Percentiles rank a stretch among this genome's conserved stretches.
Conservation (phyloP, 352 stramenopile genomes). For the Phytophthora crassamura region DNA sequence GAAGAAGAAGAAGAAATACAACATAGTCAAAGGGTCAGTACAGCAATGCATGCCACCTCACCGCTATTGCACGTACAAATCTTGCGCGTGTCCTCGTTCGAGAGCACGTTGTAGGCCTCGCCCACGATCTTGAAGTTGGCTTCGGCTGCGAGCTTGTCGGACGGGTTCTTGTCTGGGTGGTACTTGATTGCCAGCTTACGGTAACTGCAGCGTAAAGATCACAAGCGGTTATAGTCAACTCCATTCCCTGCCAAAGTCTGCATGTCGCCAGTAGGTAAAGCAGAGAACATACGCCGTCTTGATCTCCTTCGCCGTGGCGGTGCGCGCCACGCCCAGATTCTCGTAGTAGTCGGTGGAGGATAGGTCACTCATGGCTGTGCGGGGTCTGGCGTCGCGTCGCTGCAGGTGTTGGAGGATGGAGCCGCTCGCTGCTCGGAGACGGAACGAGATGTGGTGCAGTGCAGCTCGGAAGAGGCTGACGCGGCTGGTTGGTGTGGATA, state of each 20-base stretch:
- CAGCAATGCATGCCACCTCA: neutral
- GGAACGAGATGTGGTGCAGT: slow-evolving; percentile 14
- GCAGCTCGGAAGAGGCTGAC: slow-evolving; percentile 22
- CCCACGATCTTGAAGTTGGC: slow-evolving; percentile 95
- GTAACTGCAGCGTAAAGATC: slow-evolving; percentile 59
- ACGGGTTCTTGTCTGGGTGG: slow-evolving; percentile 93
- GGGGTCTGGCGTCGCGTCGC: neutral
- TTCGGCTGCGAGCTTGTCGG: slow-evolving; percentile 83
- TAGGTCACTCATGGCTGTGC: slow-evolving; percentile 50
- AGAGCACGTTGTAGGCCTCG: slow-evolving; percentile 95
- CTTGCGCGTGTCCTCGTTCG: slow-evolving; percentile 88
- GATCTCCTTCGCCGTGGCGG: slow-evolving; percentile 79
- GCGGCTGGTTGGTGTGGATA: slow-evolving; percentile 9
- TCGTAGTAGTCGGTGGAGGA: slow-evolving; percentile 87
- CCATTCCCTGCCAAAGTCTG: neutral
- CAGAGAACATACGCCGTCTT: slow-evolving; percentile 76
- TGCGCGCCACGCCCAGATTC: slow-evolving; percentile 78
- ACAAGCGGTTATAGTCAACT: neutral
- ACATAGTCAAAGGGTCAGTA: slow-evolving; percentile 10
- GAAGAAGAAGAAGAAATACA: slow-evolving; percentile 5
- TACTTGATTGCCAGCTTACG: slow-evolving; percentile 94
- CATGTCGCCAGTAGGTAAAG: neutral
- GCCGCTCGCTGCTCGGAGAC: too few relatives aligned
- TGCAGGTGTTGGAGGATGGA: neutral
- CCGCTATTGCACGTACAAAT: slow-evolving; percentile 70